A percentile compares a stretch with the other conserved stretches of the same genome.
Conservation (phyloP, 768 basidiomycete genomes). For the Russula dissimulans region DNA sequence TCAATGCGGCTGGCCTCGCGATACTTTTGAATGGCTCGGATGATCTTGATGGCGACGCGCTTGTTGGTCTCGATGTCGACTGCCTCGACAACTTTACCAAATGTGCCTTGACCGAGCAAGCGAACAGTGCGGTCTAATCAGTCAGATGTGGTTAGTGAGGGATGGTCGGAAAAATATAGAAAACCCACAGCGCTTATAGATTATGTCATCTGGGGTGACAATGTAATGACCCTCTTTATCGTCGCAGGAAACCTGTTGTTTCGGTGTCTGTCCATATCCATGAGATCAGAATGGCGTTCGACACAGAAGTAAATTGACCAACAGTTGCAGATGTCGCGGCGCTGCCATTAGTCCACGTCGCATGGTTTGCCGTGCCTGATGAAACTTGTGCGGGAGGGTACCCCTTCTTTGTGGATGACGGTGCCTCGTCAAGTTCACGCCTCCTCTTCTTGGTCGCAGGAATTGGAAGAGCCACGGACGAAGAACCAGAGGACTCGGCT, state of each 20-base stretch:
- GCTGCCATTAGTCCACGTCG: slow-evolving; percentile 61
- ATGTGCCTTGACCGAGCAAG: slow-evolving; percentile 93
- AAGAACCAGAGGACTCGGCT: slow-evolving; percentile 54
- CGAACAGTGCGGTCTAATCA: slow-evolving; percentile 82
- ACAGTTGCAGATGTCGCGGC: slow-evolving; percentile 62
- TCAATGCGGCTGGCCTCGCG: slow-evolving; percentile 98
- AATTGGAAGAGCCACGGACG: slow-evolving; percentile 53
- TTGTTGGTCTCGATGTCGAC: slow-evolving; percentile 65
- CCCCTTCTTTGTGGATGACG: slow-evolving; percentile 60
- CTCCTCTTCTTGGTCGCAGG: slow-evolving; percentile 80
- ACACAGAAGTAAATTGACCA: slow-evolving; percentile 28
- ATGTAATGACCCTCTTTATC: slow-evolving; percentile 99
- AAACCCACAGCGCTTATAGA: slow-evolving; percentile 71
- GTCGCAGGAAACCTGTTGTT: slow-evolving; percentile 69
- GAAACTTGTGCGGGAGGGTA: slow-evolving; percentile 42
- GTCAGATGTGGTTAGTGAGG: slow-evolving; percentile 3
- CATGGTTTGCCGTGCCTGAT: slow-evolving; percentile 40
- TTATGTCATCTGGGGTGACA: slow-evolving; percentile 83
- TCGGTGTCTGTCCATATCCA: slow-evolving; percentile 43
- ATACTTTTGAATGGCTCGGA: slow-evolving; percentile 96
- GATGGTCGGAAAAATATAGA: background rate
- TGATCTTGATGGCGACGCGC: slow-evolving; percentile 95
- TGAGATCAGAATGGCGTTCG: slow-evolving; percentile 24
- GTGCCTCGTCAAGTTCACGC: slow-evolving; percentile 64
- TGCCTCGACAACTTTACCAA: slow-evolving; percentile 97